These are phyloP conservation scores for Suillus subalutaceus DNA, from an alignment of 768 basidiomycete species.

Conservation along the genomic window DNA sequence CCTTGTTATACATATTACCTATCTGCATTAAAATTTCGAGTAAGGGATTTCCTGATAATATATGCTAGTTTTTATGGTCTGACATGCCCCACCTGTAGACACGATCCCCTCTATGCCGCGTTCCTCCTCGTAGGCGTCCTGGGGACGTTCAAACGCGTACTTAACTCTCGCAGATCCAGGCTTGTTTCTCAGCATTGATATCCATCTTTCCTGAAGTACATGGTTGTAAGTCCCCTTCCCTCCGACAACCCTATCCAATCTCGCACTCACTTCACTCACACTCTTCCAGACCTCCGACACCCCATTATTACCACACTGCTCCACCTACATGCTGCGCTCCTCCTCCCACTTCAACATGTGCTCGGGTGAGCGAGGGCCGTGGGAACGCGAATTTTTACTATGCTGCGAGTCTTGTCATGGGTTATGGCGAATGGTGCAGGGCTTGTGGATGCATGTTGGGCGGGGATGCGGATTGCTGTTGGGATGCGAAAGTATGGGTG, in stretches of 20 bases:
- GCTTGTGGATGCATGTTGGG: slow-evolving; percentile 79
- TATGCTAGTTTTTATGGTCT: not conserved
- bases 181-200: slow-evolving; percentile 83
- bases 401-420: slow-evolving; percentile 92
- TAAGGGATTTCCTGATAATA: slow-evolving; percentile 34
- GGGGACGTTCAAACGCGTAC: slow-evolving; percentile 88
- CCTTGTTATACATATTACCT: slow-evolving; percentile 78
- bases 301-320: slow-evolving; percentile 83
- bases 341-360: slow-evolving; percentile 89
- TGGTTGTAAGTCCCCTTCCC: slow-evolving; percentile 58
- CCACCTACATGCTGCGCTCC: slow-evolving; percentile 80
- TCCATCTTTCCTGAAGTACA: slow-evolving; percentile 83
- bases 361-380: slow-evolving; percentile 87
- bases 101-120: slow-evolving; percentile 82
- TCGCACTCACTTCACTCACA: not conserved
- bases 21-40: slow-evolving; percentile 90
- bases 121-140: slow-evolving; percentile 78
- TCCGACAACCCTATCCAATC: not conserved
- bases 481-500: slow-evolving; percentile 51
- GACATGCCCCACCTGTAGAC: slow-evolving; percentile 43
- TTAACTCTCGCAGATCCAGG: slow-evolving; percentile 89
- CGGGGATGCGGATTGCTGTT: slow-evolving; percentile 77
- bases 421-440: slow-evolving; percentile 85
- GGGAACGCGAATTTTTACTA: slow-evolving; percentile 99
- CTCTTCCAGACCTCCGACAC: slow-evolving; percentile 70